Base-by-base conservation (phyloP, 305 asterid species). In the Withania somnifera region DNA sequence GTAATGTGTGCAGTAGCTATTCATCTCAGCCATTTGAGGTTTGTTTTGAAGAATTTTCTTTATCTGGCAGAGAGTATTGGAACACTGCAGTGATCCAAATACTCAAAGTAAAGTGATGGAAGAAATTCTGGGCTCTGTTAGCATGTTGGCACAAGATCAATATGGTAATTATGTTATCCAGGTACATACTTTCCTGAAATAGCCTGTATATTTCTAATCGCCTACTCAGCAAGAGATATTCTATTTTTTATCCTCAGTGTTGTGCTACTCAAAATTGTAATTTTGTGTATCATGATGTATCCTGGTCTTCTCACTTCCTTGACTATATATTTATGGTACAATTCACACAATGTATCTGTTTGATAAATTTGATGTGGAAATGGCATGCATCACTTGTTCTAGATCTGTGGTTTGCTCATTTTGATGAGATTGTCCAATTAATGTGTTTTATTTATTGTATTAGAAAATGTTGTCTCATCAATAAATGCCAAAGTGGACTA, bases 51-150 rank as follows among this genome's bases (percentile, higher is more conserved):
- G 34, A 32, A 80, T 79, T 57, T 52, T 81, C 20, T 68, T 79
- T 3, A 15, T 79, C 17, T 84, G 87, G 83, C 86, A 94, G 98
- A 92, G 98, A 85, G 92, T 94, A 52, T 89, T 94, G 85, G 98
- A 94, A 85, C 97, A 88, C 82, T 93, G 97, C 81, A 52, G 82
- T n/a, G 92, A 91, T 82, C 88, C 88, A 20, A 45, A 57, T 61
- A 92, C 89, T 45, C 93, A 92, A 80, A 93, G 92, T 78, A 91
- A 91, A 84, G 93, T 93, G 77, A 91, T 94, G 90, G 91, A 89
- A 42, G 98, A 94, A 90, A 92, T 94, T 82, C 82, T 94, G 86
- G 94, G 89, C 64, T 91, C 94, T n/a, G 97, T 94, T 57, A 88
- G 89, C 86, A 82, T 82, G 88, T 79, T 88, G 78, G 91, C 91